Evolutionary conservation across 176 grass and related monocot genomes (phyloP), one percentile per base, ranked within the genome.

Genomic region (Oryza punctata): DNA sequence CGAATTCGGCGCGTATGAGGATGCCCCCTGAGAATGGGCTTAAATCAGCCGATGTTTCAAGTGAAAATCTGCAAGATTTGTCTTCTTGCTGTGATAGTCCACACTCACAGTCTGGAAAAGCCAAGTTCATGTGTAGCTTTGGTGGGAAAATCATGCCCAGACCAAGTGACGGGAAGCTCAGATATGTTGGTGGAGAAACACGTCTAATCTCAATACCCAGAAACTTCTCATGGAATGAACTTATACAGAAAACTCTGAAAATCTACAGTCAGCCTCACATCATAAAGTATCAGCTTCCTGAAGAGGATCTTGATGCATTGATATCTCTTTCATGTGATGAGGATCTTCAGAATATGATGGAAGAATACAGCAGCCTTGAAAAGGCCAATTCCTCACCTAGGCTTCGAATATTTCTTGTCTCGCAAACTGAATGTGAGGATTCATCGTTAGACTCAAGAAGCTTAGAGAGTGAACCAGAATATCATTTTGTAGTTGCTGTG

Each of bases 261-360:
- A 81, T 99, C 38, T 96, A 88, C 67, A 92, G 75, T 43, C 96
- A 96, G 44, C 89, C 93, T 64, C 96, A 99, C 82, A 94, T 82
- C 27, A 92, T 99, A 73, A 99, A 96, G 79, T 99, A 99, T 67
- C 96, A 99, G 85, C 91, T 99, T 79, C 96, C 96, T 29, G 93
- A 89, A 18, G 96, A 99, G 85, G 96, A 99, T 80, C 84, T 96
- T 30, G 96, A 99, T 83, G 93, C 96, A 30, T 63, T 99, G 71
- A 99, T 96, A 83, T 99, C 96, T 63, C 87, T 96, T 76, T 93
- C 93, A 1, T 94, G 88, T 19, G 87, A 92, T 43, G 96, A 99
- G 86, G 96, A 99, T 89, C 85, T 96, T 41, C 96, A 96, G 76
- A 96, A 96, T 87, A 99, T 99, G 93, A 96, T 99, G 87, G 96